Evolutionary conservation across 176 grass and related monocot genomes (phyloP).

Genomic region (Cenchrus americanus): DNA sequence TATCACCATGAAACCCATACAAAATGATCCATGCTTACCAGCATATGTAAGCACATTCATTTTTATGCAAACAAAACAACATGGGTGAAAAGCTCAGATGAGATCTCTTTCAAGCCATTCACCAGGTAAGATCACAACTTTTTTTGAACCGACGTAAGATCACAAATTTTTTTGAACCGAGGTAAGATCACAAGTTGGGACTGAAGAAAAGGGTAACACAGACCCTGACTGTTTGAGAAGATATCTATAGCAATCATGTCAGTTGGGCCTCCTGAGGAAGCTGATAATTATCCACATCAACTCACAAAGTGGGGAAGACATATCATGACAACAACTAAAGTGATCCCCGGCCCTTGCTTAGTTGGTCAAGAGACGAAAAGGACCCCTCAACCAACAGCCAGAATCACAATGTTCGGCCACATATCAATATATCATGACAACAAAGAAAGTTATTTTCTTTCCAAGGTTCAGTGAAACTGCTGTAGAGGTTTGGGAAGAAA

Average conservation of each 20-base stretch:
- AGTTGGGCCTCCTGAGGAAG: background rate
- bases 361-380: slow-evolving; percentile 36
- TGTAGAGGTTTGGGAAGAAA: background rate
- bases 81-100: background rate
- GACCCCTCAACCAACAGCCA: slow-evolving; percentile 34
- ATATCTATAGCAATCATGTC: slow-evolving; percentile 15
- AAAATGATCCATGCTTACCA: background rate
- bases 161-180: background rate
- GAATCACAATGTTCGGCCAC: background rate
- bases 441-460: background rate
- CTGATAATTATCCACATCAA: slow-evolving; percentile 37
- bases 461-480: background rate
- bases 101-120: background rate
- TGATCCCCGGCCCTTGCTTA: slow-evolving; percentile 9
- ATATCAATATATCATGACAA: background rate
- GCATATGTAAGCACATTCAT: background rate
- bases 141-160: background rate
- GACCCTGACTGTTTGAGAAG: background rate
- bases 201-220: background rate
- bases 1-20: background rate
- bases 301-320: background rate
- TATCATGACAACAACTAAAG: slow-evolving; percentile 13
- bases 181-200: background rate
- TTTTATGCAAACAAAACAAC: background rate
- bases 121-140: slow-evolving; percentile 9